Evolutionary conservation across 1,284 basidiomycete genomes (phyloP).

Genomic region (Mycena citricolor): DNA sequence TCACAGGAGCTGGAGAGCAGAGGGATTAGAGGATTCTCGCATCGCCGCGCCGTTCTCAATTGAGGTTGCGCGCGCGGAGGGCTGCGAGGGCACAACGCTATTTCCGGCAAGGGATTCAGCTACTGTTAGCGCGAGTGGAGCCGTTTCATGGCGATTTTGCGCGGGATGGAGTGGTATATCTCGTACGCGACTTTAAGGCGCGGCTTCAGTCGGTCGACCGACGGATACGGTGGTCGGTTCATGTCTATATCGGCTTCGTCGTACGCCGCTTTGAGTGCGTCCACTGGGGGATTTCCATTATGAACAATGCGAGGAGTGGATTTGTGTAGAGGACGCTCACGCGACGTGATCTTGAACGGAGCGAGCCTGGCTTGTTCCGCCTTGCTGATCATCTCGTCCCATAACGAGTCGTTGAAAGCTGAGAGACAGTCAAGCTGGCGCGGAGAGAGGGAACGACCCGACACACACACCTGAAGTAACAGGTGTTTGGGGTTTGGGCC

Average conservation of each 20-base stretch:
- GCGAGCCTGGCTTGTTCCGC: slow-evolving; percentile 32
- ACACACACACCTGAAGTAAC: slow-evolving; percentile 3
- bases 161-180: slow-evolving; percentile 33
- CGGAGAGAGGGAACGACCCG: not conserved
- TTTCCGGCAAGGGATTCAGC: slow-evolving; percentile 21
- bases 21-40: no score
- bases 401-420: slow-evolving; percentile 34
- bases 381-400: slow-evolving; percentile 32
- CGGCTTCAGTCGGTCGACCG: slow-evolving; percentile 28
- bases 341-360: slow-evolving; percentile 29
- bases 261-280: slow-evolving; percentile 31
- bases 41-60: no score
- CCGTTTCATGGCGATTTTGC: slow-evolving; percentile 27
- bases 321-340: slow-evolving; percentile 27
- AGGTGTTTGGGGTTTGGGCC: slow-evolving; percentile 3
- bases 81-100: not conserved
- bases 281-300: slow-evolving; percentile 26
- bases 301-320: not conserved
- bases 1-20: no score
- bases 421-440: not conserved
- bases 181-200: slow-evolving; percentile 31
- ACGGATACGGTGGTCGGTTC: slow-evolving; percentile 30
- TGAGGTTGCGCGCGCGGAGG: no score
- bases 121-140: slow-evolving; percentile 20
- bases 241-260: slow-evolving; percentile 31